These are phyloP conservation scores for Yarrowia sp. DNA, from an alignment of 805 yeast species.

Conservation along the genomic window DNA sequence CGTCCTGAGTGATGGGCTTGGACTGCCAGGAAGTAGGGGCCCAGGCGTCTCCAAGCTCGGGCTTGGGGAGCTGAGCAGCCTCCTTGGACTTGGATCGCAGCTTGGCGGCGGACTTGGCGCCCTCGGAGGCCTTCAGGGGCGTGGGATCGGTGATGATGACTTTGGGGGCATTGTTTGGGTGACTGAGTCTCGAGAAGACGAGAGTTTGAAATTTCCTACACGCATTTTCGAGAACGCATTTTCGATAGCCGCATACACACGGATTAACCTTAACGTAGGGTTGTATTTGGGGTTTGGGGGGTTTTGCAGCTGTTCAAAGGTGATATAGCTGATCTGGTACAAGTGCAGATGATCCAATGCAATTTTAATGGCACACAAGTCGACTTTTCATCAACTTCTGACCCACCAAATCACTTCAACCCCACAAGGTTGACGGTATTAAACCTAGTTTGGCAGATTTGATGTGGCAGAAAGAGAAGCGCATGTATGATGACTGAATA, in stretches of 20 bases:
- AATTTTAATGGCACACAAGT: too few relatives aligned
- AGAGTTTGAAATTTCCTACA: not conserved
- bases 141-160: constrained; percentile 39
- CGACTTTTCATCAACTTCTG: too few relatives aligned
- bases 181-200: not conserved
- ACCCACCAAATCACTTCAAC: too few relatives aligned
- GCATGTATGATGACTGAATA: not conserved
- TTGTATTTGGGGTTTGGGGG: not conserved
- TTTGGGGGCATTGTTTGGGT: constrained; percentile 32
- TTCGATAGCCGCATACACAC: constrained; percentile 17
- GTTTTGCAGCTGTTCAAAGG: too few relatives aligned
- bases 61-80: constrained; percentile 2
- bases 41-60: constrained; percentile 37
- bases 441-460: not conserved
- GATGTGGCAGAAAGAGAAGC: constrained; percentile 3
- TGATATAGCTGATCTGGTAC: too few relatives aligned
- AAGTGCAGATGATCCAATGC: too few relatives aligned
- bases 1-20: constrained; percentile 46
- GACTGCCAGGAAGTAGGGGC: constrained; percentile 45
- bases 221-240: not conserved
- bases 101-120: constrained; percentile 42
- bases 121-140: constrained; percentile 40
- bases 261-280: not conserved
- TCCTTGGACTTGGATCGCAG: constrained; percentile 41
- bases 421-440: constrained; percentile 6